Percentiles rank a stretch among this genome's conserved stretches.
phyloP scores from a whole-genome alignment of 768 basidiomycete genomes.

The Tylopilus intermedius region DNA sequence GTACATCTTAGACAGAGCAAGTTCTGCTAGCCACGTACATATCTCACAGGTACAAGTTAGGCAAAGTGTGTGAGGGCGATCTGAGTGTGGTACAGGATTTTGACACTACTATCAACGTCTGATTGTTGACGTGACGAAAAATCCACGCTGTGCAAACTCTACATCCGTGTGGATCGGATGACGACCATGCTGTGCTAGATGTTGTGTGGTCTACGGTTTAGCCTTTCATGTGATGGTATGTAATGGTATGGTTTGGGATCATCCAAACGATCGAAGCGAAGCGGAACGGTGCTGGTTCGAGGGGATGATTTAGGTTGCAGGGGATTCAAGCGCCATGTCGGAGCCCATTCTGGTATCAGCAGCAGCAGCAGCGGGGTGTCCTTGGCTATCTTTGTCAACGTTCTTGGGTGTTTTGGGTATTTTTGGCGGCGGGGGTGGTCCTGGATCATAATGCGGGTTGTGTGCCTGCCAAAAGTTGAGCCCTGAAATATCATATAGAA shows the following conservation, averaged over 20 bases:
- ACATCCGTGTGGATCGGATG: constrained; percentile 1
- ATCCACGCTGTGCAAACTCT: background rate
- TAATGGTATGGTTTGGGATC: background rate
- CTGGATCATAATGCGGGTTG: constrained; percentile 71
- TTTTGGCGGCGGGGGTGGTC: constrained; percentile 52
- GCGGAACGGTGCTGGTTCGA: background rate
- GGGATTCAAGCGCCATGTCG: background rate
- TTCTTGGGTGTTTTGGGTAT: constrained; percentile 28
- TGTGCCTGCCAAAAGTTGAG: constrained; percentile 44
- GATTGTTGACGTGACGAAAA: background rate
- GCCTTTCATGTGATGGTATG: background rate
- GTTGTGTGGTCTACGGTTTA: background rate
- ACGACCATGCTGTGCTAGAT: background rate
- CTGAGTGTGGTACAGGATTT: background rate
- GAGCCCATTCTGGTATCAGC: background rate
- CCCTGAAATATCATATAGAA: constrained; percentile 37
- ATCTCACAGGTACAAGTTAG: background rate
- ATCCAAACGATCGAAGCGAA: background rate
- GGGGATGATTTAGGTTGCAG: background rate
- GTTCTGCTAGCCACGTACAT: background rate
- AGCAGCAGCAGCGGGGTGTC: background rate
- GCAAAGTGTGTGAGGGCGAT: background rate
- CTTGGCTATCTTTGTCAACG: constrained; percentile 3
- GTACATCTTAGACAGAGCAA: background rate
- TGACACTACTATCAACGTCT: background rate